phyloP scores from a whole-genome alignment of 768 basidiomycete species.

The Termitomyces sp. region DNA sequence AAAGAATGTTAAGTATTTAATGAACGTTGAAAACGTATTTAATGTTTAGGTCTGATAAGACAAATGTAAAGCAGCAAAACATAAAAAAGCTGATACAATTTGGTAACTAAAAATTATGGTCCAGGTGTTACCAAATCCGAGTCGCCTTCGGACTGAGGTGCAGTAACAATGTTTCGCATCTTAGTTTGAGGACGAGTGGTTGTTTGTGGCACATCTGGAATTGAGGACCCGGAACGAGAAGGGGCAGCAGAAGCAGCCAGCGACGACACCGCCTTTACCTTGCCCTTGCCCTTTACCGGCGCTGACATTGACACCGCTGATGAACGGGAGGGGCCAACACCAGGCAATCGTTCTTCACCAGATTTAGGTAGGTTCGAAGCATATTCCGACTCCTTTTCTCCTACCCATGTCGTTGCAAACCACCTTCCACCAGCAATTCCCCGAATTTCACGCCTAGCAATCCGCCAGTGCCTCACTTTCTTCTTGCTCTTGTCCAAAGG shows the following conservation, averaged over 20 bases:
- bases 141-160: constrained; percentile 49
- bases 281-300: constrained; percentile 42
- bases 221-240: constrained; percentile 57
- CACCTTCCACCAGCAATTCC: constrained; percentile 84
- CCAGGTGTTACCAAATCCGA: constrained; percentile 39
- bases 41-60: neutral
- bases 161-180: constrained; percentile 63
- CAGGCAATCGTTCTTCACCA: constrained; percentile 30
- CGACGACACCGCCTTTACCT: constrained; percentile 38
- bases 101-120: constrained; percentile 16
- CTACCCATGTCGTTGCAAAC: constrained; percentile 82
- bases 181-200: constrained; percentile 56
- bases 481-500: constrained; percentile 64
- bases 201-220: constrained; percentile 40
- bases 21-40: neutral
- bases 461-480: constrained; percentile 70
- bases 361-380: constrained; percentile 31
- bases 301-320: constrained; percentile 45
- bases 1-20: neutral
- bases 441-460: constrained; percentile 73
- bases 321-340: constrained; percentile 36
- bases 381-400: constrained; percentile 74
- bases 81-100: neutral
- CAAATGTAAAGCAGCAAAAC: neutral
- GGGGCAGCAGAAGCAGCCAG: constrained; percentile 49